A percentile compares a stretch with the other conserved stretches of the same genome.
Evolutionary conservation across 495 filamentous ascomycete species (phyloP).

Genomic region (Hypoxylon subgilvum): DNA sequence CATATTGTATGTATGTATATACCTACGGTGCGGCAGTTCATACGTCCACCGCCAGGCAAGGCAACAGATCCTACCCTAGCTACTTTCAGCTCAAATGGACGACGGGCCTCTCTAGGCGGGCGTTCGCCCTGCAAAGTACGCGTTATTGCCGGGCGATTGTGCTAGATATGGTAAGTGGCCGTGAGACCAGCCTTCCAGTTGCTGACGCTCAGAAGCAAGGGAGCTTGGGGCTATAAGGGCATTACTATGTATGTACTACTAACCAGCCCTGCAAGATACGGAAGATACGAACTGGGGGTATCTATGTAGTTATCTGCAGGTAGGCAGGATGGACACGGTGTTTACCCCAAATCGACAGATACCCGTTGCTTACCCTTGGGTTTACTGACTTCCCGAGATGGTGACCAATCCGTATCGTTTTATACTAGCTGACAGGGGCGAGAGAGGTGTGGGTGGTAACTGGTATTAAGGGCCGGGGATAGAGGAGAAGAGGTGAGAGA

Average conservation of each 20-base stretch:
- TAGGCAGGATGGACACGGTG: no score
- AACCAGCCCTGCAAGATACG: constrained; percentile 24
- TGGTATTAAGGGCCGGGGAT: no score
- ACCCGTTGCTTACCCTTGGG: constrained; percentile 8
- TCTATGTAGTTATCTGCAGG: neutral
- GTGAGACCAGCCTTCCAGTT: constrained; percentile 39
- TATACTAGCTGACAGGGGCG: constrained; percentile 21
- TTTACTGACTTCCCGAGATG: neutral
- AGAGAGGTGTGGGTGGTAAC: constrained; percentile 10
- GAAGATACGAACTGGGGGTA: constrained; percentile 7
- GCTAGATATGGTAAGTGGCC: constrained; percentile 30
- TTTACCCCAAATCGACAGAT: constrained; percentile 6
- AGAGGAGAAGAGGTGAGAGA: neutral
- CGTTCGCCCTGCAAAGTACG: constrained; percentile 8
- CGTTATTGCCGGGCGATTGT: constrained; percentile 25
- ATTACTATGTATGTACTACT: constrained; percentile 15
- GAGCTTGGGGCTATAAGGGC: constrained; percentile 4
- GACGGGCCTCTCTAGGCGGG: constrained; percentile 8
- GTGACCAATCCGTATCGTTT: constrained; percentile 16
- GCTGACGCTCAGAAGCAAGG: constrained; percentile 29
- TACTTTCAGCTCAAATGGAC: constrained; percentile 21
- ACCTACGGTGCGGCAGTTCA: constrained; percentile 17
- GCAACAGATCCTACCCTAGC: constrained; percentile 21
- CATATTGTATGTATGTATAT: no score
- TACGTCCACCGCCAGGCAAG: constrained; percentile 2